Conservation (phyloP, 257 asterid species). For the Paulownia fortunei region DNA sequence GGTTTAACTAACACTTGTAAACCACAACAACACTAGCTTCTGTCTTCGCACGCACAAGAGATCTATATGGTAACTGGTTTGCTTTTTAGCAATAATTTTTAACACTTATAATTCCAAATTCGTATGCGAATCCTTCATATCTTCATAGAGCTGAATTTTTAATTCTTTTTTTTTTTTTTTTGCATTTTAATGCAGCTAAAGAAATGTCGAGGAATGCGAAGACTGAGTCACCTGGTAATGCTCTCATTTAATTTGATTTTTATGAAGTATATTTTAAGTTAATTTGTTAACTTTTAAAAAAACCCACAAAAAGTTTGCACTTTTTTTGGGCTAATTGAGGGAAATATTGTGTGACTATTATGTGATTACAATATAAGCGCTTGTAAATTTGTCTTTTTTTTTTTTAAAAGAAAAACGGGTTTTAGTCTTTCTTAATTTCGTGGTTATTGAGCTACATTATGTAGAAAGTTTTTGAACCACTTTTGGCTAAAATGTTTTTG, state of each 20-base stretch:
- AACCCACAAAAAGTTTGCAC: not conserved
- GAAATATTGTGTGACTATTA: not conserved
- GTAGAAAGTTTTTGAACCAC: not conserved
- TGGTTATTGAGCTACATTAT: not conserved
- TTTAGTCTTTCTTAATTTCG: not conserved
- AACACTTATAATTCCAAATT: not conserved
- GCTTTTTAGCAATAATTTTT: too few species aligned
- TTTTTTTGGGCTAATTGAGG: not conserved
- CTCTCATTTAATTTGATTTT: not conserved
- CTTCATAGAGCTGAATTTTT: not conserved
- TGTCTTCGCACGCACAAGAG: too few species aligned
- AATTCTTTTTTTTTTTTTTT: not conserved
- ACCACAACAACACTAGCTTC: too few species aligned
- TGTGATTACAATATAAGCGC: not conserved
- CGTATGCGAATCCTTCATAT: not conserved
- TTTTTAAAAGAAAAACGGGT: not conserved
- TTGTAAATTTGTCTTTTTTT: not conserved
- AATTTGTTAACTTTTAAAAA: not conserved
- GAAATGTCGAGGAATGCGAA: constrained; percentile 34
- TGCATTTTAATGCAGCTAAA: constrained; percentile 21
- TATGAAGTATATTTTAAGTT: not conserved
- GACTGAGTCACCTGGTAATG: constrained; percentile 34
- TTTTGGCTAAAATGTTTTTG: not conserved
- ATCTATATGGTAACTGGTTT: too few species aligned
- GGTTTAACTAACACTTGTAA: too few species aligned